Evolutionary conservation across 805 yeast genomes (phyloP).

Genomic region (Wickerhamiella lipophila): DNA sequence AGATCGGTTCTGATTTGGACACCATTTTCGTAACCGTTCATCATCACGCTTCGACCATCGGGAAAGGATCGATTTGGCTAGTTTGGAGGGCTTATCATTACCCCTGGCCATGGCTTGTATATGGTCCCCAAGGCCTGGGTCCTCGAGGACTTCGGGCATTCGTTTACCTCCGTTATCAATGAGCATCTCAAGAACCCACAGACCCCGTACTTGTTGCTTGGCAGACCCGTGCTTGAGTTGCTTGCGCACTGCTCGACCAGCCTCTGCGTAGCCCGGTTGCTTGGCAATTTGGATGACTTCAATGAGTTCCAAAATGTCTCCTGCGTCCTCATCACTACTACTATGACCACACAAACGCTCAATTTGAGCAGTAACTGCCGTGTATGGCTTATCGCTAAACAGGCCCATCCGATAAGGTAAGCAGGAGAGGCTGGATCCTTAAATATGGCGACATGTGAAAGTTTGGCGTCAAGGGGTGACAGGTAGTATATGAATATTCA

Average conservation of each 20-base stretch:
- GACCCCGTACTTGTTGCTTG: constrained; percentile 52
- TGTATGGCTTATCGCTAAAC: constrained; percentile 31
- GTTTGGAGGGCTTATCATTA: constrained; percentile 31
- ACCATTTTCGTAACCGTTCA: constrained; percentile 10
- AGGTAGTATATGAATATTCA: too few species aligned
- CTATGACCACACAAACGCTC: constrained; percentile 28
- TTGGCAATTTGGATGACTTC: constrained; percentile 37
- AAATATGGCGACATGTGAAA: too few species aligned
- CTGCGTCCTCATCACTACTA: constrained; percentile 29
- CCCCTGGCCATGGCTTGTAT: constrained; percentile 38
- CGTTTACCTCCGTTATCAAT: constrained; percentile 40
- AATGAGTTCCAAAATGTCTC: constrained; percentile 44
- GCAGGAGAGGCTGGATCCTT: too few species aligned
- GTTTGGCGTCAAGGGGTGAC: too few species aligned
- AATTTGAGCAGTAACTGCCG: constrained; percentile 32
- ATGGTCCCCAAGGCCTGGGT: constrained; percentile 20
- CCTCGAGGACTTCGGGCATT: constrained; percentile 17
- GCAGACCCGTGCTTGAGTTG: constrained; percentile 71
- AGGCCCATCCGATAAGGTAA: constrained; percentile 19
- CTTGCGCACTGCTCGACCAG: constrained; percentile 84
- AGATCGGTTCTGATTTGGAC: neutral
- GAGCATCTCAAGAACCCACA: constrained; percentile 49
- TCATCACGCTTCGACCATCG: constrained; percentile 45
- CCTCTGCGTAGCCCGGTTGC: constrained; percentile 46
- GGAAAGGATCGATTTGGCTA: constrained; percentile 39